Percentiles rank a stretch among this genome's conserved stretches.
phyloP scores from a whole-genome alignment of 106 monocot genomes.

The Platanthera zijinensis region DNA sequence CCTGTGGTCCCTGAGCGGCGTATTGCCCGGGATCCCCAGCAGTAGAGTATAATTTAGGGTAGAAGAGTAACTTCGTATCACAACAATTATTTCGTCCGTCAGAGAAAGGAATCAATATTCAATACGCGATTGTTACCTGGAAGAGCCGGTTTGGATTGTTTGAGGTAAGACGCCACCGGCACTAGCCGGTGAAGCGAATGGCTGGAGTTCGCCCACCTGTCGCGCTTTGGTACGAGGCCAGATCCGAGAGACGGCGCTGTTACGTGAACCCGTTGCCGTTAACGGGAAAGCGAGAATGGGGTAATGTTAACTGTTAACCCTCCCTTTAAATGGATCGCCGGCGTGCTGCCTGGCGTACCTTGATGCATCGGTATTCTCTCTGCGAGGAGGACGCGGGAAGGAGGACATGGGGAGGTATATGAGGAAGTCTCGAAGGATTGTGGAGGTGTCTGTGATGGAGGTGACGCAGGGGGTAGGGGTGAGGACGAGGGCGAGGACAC shows the following conservation, averaged over 20 bases:
- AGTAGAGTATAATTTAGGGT: background rate
- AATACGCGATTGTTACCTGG: background rate
- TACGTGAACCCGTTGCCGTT: constrained; percentile 14
- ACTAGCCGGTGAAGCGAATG: background rate
- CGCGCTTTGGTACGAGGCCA: constrained; percentile 3
- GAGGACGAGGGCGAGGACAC: constrained; percentile 21
- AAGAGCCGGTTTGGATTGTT: background rate
- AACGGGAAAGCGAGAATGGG: constrained; percentile 7
- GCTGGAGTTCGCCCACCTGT: constrained; percentile 1
- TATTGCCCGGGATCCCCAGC: background rate
- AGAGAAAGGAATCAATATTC: background rate
- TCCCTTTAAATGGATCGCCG: background rate
- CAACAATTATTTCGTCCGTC: background rate
- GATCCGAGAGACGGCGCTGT: constrained; percentile 17
- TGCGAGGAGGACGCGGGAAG: background rate
- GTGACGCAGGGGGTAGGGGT: constrained; percentile 11
- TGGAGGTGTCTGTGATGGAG: constrained; percentile 7
- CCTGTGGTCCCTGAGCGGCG: background rate
- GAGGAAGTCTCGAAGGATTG: constrained; percentile 13
- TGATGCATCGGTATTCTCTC: background rate
- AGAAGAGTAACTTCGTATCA: background rate
- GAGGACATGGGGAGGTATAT: constrained; percentile 7
- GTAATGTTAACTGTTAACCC: background rate
- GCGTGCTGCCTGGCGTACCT: constrained; percentile 2
- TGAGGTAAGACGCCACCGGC: background rate